Evolutionary conservation across 2,329 filamentous ascomycete species (phyloP).

Genomic region (Fusarium sp.): DNA sequence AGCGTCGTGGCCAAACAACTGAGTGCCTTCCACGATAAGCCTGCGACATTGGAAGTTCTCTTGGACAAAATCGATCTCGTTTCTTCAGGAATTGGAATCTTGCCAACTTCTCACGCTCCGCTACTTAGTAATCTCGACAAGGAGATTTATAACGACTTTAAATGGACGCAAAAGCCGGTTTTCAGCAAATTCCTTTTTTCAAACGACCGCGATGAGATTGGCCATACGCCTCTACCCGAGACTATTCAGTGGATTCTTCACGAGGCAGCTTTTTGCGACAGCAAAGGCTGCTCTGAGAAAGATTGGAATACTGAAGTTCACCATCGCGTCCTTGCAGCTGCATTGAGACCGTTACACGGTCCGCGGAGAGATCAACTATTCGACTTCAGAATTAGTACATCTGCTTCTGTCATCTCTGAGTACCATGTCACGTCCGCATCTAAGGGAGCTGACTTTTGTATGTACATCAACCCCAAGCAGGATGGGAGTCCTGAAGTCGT

Average conservation of each 20-base stretch:
- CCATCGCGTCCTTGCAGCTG: constrained; percentile 17
- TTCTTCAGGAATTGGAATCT: not conserved
- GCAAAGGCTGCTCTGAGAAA: constrained; percentile 1
- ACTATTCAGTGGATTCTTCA: constrained; percentile 13
- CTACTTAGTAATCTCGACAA: not conserved
- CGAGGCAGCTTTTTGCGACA: constrained; percentile 12
- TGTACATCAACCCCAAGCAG: constrained; percentile 18
- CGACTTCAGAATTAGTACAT: constrained; percentile 13
- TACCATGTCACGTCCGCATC: constrained; percentile 13
- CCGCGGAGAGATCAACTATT: not conserved
- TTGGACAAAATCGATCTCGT: not conserved
- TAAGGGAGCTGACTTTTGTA: constrained; percentile 26
- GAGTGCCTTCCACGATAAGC: not conserved
- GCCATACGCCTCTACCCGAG: constrained; percentile 2
- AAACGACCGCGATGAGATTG: not conserved
- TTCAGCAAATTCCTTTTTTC: constrained; percentile 12
- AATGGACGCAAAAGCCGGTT: constrained; percentile 5
- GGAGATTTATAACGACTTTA: constrained; percentile 11
- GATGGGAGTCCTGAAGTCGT: not conserved
- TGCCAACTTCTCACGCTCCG: not conserved
- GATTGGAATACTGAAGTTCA: constrained; percentile 25
- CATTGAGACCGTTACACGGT: constrained; percentile 3
- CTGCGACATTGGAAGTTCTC: not conserved
- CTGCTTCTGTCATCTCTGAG: constrained; percentile 11
- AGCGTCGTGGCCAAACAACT: not conserved